Evolutionary conservation across 805 yeast genomes (phyloP), one percentile per base, ranked within the genome.

Genomic region (Ogataea nakhonphanomensis): DNA sequence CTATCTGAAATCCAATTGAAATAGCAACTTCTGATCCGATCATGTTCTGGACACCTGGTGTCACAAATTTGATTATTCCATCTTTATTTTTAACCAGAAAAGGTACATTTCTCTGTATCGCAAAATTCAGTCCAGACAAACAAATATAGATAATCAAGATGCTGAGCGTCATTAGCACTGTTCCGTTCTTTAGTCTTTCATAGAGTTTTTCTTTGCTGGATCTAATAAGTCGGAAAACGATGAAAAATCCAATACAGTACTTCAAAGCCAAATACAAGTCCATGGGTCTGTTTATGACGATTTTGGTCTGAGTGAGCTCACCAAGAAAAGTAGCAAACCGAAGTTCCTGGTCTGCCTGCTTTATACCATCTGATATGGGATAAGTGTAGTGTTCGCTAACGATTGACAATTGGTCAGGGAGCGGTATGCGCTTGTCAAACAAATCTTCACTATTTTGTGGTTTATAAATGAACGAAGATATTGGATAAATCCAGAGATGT

Each of bases 31-130:
- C 95, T 4, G 75, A 61, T 0, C 93, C 91, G 59, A 83, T 78
- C 61, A 84, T 91, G 67, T 78, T 79, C 41, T 72, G 74, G 3
- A 64, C 59, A 3, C 86, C 88, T 10, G 87, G 87, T 43, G 84
- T 73, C 41, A 81, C 71, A 73, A 49, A 51, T 1, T 36, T 28
- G 3, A 80, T 56, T n/a, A 65, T 62, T 9, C 75, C 76, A 3
- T 75, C 54, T 2, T 70, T 76, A 51, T 73, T 65, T 39, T 65
- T 67, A 1, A 81, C 79, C 13, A 84, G 47, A 35, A 85, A 76
- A 3, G 91, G 88, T 1, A 79, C 76, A 1, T 70, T 69, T 49
- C 80, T 69, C 37, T 80, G 79, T 20, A 72, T 60, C 1, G 84
- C 73, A 55, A 79, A 85, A 62, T 76, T 80, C 49, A 75, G 75